Evolutionary conservation across 2,329 filamentous ascomycete genomes (phyloP).

Genomic region (Cytospora schulzeri): DNA sequence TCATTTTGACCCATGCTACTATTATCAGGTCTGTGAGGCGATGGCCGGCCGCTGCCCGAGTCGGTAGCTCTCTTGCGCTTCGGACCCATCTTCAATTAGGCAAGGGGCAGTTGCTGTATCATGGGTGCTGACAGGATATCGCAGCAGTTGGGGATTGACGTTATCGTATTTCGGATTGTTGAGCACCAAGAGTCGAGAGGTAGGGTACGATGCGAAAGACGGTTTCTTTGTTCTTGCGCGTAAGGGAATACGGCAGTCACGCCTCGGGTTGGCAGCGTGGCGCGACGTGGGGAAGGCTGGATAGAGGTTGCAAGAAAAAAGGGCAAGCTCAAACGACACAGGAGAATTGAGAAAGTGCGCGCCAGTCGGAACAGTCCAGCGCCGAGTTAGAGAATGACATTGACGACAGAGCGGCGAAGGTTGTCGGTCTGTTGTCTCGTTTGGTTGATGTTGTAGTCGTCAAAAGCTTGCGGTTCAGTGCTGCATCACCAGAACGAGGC

Average conservation of each 20-base stretch:
- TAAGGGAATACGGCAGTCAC: constrained; percentile 21
- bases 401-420: constrained; percentile 5
- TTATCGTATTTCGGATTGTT: not conserved
- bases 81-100: constrained; percentile 50
- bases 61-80: constrained; percentile 62
- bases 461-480: not conserved
- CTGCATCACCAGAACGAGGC: constrained; percentile 14
- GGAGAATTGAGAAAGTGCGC: constrained; percentile 28
- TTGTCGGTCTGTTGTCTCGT: constrained; percentile 4
- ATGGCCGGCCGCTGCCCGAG: constrained; percentile 52
- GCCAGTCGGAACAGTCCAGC: constrained; percentile 16
- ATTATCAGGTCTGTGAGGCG: constrained; percentile 64
- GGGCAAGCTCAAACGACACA: constrained; percentile 19
- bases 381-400: constrained; percentile 9
- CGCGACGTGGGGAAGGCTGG: constrained; percentile 3
- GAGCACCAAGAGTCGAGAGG: constrained; percentile 2
- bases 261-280: not conserved
- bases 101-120: constrained; percentile 21
- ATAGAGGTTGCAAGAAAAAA: not conserved
- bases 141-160: not conserved
- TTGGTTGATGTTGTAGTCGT: constrained; percentile 17
- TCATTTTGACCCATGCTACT: constrained; percentile 60
- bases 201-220: constrained; percentile 2
- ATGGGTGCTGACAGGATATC: constrained; percentile 13
- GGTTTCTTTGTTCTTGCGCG: constrained; percentile 21